Base-by-base conservation (phyloP, 1,139 yeast species). In the Tardiomyces digboiensis region DNA sequence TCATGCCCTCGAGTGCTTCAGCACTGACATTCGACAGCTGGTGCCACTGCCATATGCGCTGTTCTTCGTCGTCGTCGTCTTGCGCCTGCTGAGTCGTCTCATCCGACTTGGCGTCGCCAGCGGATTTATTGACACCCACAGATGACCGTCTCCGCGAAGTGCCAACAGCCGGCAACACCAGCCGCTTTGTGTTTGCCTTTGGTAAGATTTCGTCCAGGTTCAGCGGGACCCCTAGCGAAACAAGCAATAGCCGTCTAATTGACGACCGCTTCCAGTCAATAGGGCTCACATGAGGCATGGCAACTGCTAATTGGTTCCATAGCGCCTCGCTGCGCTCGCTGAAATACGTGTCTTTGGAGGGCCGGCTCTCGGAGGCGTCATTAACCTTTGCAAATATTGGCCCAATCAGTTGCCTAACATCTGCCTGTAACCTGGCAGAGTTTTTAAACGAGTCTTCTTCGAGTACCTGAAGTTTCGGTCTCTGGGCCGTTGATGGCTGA, bases 251-350 rank as follows among this genome's bases (percentile, higher is more conserved):
- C 51, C 79, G 75, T 38, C 86, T 72, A 21, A 79, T 70, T 29
- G 75, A 70, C 64, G 78, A 76, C 45, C 70, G 68, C 29, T 68
- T 67, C 87, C 87, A 81, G 52, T 75, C 78, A n/a, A 50, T 48
- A 7, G 49, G 50, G 6, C 50, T 45, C 10, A 50, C 42, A 39
- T 43, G 41, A 8, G 50, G 51, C 39, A 46, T 44, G 52, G 60
- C 38, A 48, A 52, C 57, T 20, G 63, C 59, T 22, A 63, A 51
- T 42, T 61, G 64, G 42, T 57, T 56, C 68, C 67, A 64, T 20
- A 63, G 52, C n/a, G 60, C 53, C 36, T 54, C 54, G 47, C 65
- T 60, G 6, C 62, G 49, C 33, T 26, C 33, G 33, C 33, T 26
- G 10, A 26, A 26, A 20, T 54, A 57, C 7, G 56, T 18, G 10